A percentile compares a stretch with the other conserved stretches of the same genome.
These are phyloP conservation scores for Alternaria triticimaculans DNA, from an alignment of 2,329 filamentous ascomycete genomes.

Conservation along the genomic window DNA sequence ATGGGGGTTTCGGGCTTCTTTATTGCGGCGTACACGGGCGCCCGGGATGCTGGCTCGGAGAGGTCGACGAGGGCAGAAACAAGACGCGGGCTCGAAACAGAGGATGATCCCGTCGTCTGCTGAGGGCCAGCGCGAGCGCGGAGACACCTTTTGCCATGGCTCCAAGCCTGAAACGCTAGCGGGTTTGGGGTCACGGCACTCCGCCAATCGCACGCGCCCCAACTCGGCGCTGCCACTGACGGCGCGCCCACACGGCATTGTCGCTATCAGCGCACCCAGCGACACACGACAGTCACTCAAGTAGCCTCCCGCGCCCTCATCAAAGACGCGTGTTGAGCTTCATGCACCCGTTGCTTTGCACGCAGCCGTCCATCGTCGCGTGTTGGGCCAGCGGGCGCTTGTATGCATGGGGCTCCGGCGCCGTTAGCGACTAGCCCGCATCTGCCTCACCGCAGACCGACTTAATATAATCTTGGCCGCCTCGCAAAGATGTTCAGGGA, in stretches of 20 bases:
- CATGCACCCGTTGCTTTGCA: neutral
- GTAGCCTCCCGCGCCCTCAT: neutral
- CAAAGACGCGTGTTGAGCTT: neutral
- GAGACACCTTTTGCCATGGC: constrained; percentile 19
- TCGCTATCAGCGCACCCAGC: neutral
- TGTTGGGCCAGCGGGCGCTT: constrained; percentile 4
- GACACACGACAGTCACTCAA: neutral
- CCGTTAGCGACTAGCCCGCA: neutral
- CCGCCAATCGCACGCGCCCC: constrained; percentile 8
- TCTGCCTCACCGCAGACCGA: neutral
- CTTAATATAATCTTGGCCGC: neutral
- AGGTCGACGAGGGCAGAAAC: constrained; percentile 8
- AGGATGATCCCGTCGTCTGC: constrained; percentile 5
- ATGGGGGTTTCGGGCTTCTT: constrained; percentile 18
- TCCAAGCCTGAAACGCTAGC: constrained; percentile 20
- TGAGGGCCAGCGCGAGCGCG: constrained; percentile 13
- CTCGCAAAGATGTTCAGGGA: neutral
- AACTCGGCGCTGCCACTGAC: neutral
- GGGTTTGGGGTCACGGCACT: constrained; percentile 6
- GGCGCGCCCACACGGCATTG: constrained; percentile 2
- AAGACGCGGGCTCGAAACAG: constrained; percentile 27
- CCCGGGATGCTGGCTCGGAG: constrained; percentile 2
- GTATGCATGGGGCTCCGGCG: neutral
- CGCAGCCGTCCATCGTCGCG: neutral
- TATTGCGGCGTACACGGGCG: constrained; percentile 17